Evolutionary conservation across 768 basidiomycete species (phyloP), one percentile per base, ranked within the genome.

Genomic region (Lactifluus pinguis): DNA sequence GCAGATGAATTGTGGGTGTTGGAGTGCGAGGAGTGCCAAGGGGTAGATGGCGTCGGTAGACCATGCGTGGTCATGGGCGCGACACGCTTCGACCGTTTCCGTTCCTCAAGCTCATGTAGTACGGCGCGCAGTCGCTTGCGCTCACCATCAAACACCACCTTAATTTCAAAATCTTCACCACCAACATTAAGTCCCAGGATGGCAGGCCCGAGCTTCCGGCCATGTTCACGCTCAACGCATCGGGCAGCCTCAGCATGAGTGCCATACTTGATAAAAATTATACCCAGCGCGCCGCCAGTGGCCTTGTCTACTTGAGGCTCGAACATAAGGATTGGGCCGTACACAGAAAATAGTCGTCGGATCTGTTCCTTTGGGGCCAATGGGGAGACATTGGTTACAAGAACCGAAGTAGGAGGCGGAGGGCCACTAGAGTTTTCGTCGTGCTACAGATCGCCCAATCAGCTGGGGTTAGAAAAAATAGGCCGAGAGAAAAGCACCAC

Each of bases 211-310:
- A 85, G 72, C 67, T 76, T 79, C 69, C 82, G 78, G 34, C 89
- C 89, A 59, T 92, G 78, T 67, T 86, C 85, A 53, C 76, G 78
- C 60, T 79, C 79, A 25, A 88, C 77, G 61, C 89, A 92, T 49
- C 72, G 68, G 58, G 77, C 78, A 5, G 92, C 93, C 48, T 89
- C 85, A 15, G 85, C 83, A 62, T 85, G 83, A 0, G 80, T 74
- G 17, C 72, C 68, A 68, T 75, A 98, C 64, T 80, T 82, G 64
- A 98, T 79, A 68, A 82, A 83, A 45, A 92, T 82, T 45, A 98
- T 81, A 2, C 95, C 94, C 1, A 97, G 80, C 1, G 86, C 82
- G 52, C 83, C 85, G 3, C 93, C 94, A n/a, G 84, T 91, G 53
- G 79, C 77, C 59, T 80, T 79, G 73, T 95, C 89, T 60, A 88